Conservation (phyloP, 192 early-diverging fungal species). For the Backusella liffmaniae region DNA sequence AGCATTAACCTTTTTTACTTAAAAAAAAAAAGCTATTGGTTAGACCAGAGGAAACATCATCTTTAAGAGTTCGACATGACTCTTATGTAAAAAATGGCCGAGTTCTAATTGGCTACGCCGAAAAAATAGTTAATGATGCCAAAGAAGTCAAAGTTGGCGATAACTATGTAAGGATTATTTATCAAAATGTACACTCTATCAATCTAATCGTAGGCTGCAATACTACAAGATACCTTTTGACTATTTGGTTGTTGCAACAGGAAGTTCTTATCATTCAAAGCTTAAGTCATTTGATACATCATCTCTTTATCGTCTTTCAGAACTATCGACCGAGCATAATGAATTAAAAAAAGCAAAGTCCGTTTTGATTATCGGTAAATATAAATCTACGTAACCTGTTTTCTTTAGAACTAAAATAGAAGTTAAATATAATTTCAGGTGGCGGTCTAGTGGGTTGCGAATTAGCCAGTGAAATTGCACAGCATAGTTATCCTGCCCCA, state of each 20-base stretch:
- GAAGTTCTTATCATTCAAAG: constrained; percentile 31
- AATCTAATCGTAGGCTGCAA: not conserved
- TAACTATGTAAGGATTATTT: constrained; percentile 16
- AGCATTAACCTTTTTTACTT: not conserved
- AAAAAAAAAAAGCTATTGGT: constrained; percentile 15
- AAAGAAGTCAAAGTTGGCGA: constrained; percentile 22
- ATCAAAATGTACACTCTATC: not conserved
- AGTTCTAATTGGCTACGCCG: constrained; percentile 34
- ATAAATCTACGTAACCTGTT: not conserved
- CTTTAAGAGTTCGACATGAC: constrained; percentile 32
- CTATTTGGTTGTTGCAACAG: constrained; percentile 38
- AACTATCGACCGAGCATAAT: constrained; percentile 17
- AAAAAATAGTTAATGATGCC: constrained; percentile 17
- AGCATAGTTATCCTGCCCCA: not conserved
- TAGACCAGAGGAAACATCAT: constrained; percentile 25
- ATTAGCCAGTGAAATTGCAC: constrained; percentile 38
- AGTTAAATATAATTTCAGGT: constrained; percentile 14
- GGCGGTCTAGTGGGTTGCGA: constrained; percentile 52
- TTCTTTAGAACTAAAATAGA: not conserved
- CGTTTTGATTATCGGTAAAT: constrained; percentile 29
- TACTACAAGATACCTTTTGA: constrained; percentile 30
- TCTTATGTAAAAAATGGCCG: constrained; percentile 38
- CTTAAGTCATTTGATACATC: constrained; percentile 37
- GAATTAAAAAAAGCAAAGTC: constrained; percentile 23
- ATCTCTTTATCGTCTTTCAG: constrained; percentile 26